A percentile compares a stretch with the other conserved stretches of the same genome.
Conservation (phyloP, 2,329 filamentous ascomycete species). For the Rutstroemia sp. region DNA sequence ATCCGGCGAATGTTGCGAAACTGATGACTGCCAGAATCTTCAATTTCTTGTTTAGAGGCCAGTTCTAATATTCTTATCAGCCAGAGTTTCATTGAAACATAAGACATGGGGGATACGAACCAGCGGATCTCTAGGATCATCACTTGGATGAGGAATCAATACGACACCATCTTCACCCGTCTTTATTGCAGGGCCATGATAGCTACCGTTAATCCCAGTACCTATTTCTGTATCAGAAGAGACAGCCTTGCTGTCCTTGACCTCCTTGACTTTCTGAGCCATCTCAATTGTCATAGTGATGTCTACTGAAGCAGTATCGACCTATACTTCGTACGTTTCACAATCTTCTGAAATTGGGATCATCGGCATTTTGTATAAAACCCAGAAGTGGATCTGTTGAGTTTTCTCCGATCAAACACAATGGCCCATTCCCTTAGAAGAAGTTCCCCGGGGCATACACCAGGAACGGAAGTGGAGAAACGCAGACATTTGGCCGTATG, state of each 20-base stretch:
- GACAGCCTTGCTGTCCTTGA: background rate
- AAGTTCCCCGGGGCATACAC: background rate
- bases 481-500: background rate
- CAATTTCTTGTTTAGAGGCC: slow-evolving; percentile 29
- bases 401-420: background rate
- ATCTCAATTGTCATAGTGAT: background rate
- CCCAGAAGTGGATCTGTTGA: background rate
- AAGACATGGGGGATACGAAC: slow-evolving; percentile 19
- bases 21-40: slow-evolving; percentile 29
- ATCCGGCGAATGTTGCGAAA: slow-evolving; percentile 32
- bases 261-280: background rate
- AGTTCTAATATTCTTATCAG: slow-evolving; percentile 26
- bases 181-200: background rate
- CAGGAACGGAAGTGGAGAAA: background rate
- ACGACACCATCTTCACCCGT: slow-evolving; percentile 25
- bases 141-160: slow-evolving; percentile 33
- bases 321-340: background rate
- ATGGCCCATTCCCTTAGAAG: background rate
- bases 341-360: background rate
- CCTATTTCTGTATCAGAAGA: background rate
- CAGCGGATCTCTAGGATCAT: slow-evolving; percentile 30
- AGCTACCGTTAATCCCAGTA: background rate
- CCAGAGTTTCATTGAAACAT: background rate
- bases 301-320: background rate
- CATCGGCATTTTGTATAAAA: background rate